Percentiles rank a stretch among this genome's conserved stretches.
Conservation (phyloP, 352 stramenopile species). For the Phytophthora podocarpi region DNA sequence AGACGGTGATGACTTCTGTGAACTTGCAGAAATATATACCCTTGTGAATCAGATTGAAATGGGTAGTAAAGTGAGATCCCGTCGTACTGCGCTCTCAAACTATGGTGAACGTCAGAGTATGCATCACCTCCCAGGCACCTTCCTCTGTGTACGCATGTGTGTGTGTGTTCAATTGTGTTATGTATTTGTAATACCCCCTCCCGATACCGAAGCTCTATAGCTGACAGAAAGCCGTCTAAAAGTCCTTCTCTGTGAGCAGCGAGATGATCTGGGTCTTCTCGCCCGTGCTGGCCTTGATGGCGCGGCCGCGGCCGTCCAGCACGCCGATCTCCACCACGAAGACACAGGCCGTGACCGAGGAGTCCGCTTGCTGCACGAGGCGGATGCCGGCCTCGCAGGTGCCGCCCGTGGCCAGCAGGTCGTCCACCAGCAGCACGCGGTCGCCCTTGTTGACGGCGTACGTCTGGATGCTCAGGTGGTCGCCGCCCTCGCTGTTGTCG, state of each 20-base stretch:
- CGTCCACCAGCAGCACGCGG: conserved; percentile 96
- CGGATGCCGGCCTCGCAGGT: conserved; percentile 91
- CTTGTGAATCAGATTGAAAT: too few species aligned
- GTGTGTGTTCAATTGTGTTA: too few species aligned
- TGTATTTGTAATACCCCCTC: too few species aligned
- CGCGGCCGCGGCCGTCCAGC: conserved; percentile 60
- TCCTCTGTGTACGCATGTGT: too few species aligned
- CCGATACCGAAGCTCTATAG: too few species aligned
- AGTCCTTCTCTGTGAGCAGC: conserved; percentile 74
- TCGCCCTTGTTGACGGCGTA: conserved; percentile 77
- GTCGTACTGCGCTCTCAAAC: too few species aligned
- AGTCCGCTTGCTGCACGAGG: conserved; percentile 88
- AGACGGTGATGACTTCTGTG: neutral
- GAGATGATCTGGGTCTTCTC: conserved; percentile 57
- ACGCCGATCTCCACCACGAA: conserved; percentile 95
- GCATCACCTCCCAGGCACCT: too few species aligned
- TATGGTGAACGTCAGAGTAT: too few species aligned
- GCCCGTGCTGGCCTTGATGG: conserved; percentile 41
- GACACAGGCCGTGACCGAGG: conserved; percentile 89
- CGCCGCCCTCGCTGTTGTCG: conserved; percentile 80
- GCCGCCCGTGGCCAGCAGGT: conserved; percentile 97
- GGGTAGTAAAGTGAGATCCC: too few species aligned
- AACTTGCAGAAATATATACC: too few species aligned
- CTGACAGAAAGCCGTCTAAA: too few species aligned
- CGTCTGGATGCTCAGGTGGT: conserved; percentile 88